Evolutionary conservation across 2,329 filamentous ascomycete genomes (phyloP).

Genomic region (Laburnicola sp.): DNA sequence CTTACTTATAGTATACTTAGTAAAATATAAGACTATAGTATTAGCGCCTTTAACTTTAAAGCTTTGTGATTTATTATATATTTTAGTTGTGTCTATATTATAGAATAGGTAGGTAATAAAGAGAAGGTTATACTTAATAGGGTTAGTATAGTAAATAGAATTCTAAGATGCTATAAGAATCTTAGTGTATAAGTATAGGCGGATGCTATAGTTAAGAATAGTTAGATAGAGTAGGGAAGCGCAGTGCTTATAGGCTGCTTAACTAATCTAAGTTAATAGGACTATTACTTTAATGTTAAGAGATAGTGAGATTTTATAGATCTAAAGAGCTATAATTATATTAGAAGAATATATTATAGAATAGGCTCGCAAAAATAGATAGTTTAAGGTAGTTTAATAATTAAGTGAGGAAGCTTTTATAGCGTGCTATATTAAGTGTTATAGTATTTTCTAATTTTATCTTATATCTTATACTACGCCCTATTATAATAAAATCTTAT

Average conservation of each 20-base stretch:
- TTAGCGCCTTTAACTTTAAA: conserved; percentile 54
- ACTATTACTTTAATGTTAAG: conserved; percentile 48
- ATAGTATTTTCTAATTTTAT: no score
- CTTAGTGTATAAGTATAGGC: conserved; percentile 67
- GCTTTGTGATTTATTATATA: conserved; percentile 40
- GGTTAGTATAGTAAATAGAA: conserved; percentile 28
- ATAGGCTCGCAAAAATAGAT: no score
- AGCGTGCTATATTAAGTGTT: no score
- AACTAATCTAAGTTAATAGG: conserved; percentile 53
- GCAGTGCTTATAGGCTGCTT: conserved; percentile 54
- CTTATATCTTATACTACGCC: no score
- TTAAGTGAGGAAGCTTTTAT: no score
- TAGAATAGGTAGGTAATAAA: conserved; percentile 66
- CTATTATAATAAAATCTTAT: no score
- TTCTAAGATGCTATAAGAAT: conserved; percentile 30
- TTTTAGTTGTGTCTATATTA: conserved; percentile 70
- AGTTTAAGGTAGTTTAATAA: no score
- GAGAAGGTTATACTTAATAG: conserved; percentile 52
- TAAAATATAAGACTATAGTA: conserved; percentile 43
- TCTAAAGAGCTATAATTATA: not conserved
- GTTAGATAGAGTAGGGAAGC: conserved; percentile 54
- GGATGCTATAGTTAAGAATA: conserved; percentile 71
- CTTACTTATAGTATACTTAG: conserved; percentile 21
- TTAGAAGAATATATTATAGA: conserved; percentile 5
- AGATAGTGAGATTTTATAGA: not conserved